phyloP scores from a whole-genome alignment of 495 filamentous ascomycete genomes.

The Xylaria nigripes region DNA sequence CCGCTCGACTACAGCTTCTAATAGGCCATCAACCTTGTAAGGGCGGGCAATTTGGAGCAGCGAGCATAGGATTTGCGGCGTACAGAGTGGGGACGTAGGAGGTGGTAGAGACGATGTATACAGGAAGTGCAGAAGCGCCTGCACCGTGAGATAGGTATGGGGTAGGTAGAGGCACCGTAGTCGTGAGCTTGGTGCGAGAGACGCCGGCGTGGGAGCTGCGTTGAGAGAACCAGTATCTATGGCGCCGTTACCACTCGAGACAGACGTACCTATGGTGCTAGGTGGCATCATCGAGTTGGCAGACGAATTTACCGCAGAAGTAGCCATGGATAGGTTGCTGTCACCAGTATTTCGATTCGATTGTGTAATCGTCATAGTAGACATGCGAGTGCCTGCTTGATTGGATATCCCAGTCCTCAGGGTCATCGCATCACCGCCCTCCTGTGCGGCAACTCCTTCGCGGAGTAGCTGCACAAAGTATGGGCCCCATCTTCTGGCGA shows the following conservation, averaged over 20 bases:
- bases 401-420: slow-evolving; percentile 35
- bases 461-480: slow-evolving; percentile 87
- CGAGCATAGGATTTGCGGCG: slow-evolving; percentile 90
- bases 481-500: slow-evolving; percentile 84
- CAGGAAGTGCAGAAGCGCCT: slow-evolving; percentile 81
- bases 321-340: slow-evolving; percentile 53
- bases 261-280: slow-evolving; percentile 28
- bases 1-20: slow-evolving; percentile 85
- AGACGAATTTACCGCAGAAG: slow-evolving; percentile 43
- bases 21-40: slow-evolving; percentile 82
- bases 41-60: slow-evolving; percentile 89
- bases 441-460: slow-evolving; percentile 57
- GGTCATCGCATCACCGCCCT: slow-evolving; percentile 43
- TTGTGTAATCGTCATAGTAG: slow-evolving; percentile 78
- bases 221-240: slow-evolving; percentile 36
- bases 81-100: slow-evolving; percentile 68
- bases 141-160: slow-evolving; percentile 79
- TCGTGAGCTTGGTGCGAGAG: slow-evolving; percentile 59
- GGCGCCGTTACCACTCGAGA: slow-evolving; percentile 24
- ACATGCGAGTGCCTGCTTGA: slow-evolving; percentile 52
- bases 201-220: slow-evolving; percentile 40
- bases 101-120: slow-evolving; percentile 85
- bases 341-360: slow-evolving; percentile 45
- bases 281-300: slow-evolving; percentile 35
- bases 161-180: slow-evolving; percentile 87